Evolutionary conservation across 2,329 filamentous ascomycete species (phyloP), one percentile per base, ranked within the genome.

Genomic region (Pleomassaria siparia): DNA sequence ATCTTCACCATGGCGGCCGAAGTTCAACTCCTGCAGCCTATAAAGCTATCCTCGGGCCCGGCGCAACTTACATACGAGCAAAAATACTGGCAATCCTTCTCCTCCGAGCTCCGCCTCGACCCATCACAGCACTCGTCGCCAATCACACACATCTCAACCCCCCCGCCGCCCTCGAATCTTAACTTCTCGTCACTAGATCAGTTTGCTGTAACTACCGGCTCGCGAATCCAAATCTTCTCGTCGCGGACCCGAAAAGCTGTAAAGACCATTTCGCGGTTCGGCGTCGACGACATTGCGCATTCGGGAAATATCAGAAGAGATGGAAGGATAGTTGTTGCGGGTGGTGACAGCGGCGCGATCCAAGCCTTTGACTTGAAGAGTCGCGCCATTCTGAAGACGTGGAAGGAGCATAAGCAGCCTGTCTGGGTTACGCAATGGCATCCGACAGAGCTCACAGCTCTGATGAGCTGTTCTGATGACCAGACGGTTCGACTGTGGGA

Each of bases 51-150:
- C 47, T 82, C 88, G 54, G 89, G 89, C 42, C 91, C 91, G 47
- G 86, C 87, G 32, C 87, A 89, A 44, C 75, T 92, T 40, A 96
- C 92, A 5, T 86, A 91, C 25, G 94, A 99, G 76, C 91, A 97
- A 75, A 83, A 86, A 57, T 97, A 97, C 79, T 99, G 95, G 95
- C 88, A 87, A 67, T 87, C 88, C 11, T 99, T 99, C 78, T 91
- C 89, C 74, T 94, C 91, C 59, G 89, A 91, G 57, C 84, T 95
- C 48, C 85, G 92, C 52, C 85, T 97, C 53, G 67, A 70, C 58
- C 89, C 94, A 37, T 95, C 92, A 54, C 91, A 91, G 55, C 90
- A 94, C 55, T 89, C 89, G 67, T 91, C 88, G 69, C 88, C 90
- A 37, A 84, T 99, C 63, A 96, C 91, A 26, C 86, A 95, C 71